A percentile compares a stretch with the other conserved stretches of the same genome.
Evolutionary conservation across 1,284 basidiomycete genomes (phyloP).

Genomic region (Rhodofomes roseus): DNA sequence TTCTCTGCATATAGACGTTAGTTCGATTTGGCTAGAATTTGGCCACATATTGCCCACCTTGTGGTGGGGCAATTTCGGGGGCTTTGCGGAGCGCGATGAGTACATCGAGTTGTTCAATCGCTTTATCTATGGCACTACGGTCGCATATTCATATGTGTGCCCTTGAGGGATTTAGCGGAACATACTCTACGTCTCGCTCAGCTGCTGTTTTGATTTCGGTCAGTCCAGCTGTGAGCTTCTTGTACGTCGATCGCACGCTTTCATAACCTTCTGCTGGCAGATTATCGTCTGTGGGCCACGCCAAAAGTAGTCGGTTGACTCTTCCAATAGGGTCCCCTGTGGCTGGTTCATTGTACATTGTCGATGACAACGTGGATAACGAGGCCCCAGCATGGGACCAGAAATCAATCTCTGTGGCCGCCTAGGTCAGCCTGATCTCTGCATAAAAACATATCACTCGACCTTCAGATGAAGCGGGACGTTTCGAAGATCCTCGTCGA

Average conservation of each 20-base stretch:
- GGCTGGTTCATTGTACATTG: slow-evolving; percentile 45
- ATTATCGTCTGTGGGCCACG: slow-evolving; percentile 69
- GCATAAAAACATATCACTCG: background rate
- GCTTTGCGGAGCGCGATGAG: slow-evolving; percentile 70
- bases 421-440: background rate
- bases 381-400: slow-evolving; percentile 65
- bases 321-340: slow-evolving; percentile 60
- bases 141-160: slow-evolving; percentile 2
- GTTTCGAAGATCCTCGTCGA: slow-evolving; percentile 46
- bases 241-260: slow-evolving; percentile 56
- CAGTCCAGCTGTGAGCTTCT: slow-evolving; percentile 57
- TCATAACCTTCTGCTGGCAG: slow-evolving; percentile 65
- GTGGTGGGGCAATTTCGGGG: slow-evolving; percentile 50
- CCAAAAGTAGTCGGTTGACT: slow-evolving; percentile 65
- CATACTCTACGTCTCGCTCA: slow-evolving; percentile 64
- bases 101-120: slow-evolving; percentile 63
- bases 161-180: background rate
- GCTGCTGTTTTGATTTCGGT: slow-evolving; percentile 56
- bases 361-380: slow-evolving; percentile 50
- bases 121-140: slow-evolving; percentile 62
- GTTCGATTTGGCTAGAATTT: too few relatives aligned
- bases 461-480: slow-evolving; percentile 62
- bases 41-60: slow-evolving; percentile 34
- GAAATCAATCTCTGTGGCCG: slow-evolving; percentile 57
- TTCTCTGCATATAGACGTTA: slow-evolving; percentile 44